phyloP scores from a whole-genome alignment of 2,329 filamentous ascomycete species.

The Fonsecaea pedrosoi region DNA sequence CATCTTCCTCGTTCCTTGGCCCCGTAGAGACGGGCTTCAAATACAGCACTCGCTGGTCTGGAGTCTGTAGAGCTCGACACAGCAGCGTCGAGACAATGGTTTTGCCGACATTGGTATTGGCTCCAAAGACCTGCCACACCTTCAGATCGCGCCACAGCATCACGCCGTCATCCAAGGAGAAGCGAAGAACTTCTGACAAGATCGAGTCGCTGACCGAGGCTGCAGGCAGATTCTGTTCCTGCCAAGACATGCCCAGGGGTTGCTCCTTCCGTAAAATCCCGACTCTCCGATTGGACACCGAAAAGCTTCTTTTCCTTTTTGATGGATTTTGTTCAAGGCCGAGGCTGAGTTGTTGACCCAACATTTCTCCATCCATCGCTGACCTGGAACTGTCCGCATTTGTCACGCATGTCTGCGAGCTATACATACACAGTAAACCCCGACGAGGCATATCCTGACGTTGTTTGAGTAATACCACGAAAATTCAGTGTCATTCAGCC shows the following conservation, averaged over 20 bases:
- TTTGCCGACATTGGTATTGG: slow-evolving; percentile 85
- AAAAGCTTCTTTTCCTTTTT: slow-evolving; percentile 2
- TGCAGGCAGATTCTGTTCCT: slow-evolving; percentile 21
- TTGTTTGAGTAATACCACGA: neutral
- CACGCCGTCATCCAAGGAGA: slow-evolving; percentile 3
- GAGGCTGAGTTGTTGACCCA: slow-evolving; percentile 8
- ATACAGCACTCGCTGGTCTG: slow-evolving; percentile 62
- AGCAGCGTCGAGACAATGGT: slow-evolving; percentile 78
- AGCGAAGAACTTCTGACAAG: neutral
- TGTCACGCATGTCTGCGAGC: neutral
- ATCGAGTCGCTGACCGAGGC: slow-evolving; percentile 14
- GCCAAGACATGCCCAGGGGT: slow-evolving; percentile 26
- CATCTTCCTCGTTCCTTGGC: slow-evolving; percentile 71
- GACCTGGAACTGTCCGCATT: too few species aligned
- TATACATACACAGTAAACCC: too few species aligned
- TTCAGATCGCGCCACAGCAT: slow-evolving; percentile 68
- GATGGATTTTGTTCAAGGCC: neutral
- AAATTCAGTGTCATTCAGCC: neutral
- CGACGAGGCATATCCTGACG: too few species aligned
- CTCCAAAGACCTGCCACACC: slow-evolving; percentile 78
- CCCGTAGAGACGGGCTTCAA: slow-evolving; percentile 86
- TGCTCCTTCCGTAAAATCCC: slow-evolving; percentile 9
- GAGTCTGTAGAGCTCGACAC: slow-evolving; percentile 64
- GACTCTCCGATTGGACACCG: slow-evolving; percentile 27
- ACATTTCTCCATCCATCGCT: slow-evolving; percentile 1